phyloP scores from a whole-genome alignment of 129 eudicot genomes.

The Ambrosia trifida region DNA sequence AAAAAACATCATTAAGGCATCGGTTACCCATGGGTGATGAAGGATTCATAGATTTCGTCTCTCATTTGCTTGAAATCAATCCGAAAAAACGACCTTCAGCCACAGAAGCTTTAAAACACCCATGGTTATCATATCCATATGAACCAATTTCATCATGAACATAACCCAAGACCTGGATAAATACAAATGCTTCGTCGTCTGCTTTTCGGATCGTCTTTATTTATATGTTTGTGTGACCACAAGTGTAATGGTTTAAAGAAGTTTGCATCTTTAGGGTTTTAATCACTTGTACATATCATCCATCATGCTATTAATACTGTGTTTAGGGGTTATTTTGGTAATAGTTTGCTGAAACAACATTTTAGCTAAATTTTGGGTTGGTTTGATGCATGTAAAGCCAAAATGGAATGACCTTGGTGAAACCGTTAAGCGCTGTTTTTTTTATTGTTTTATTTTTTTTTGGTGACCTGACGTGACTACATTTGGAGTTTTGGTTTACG shows the following conservation, averaged over 20 bases:
- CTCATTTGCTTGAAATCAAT: constrained; percentile 83
- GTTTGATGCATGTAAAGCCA: constrained; percentile 22
- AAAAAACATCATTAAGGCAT: constrained; percentile 87
- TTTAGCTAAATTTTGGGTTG: constrained; percentile 33
- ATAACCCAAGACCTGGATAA: constrained; percentile 15
- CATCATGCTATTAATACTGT: constrained; percentile 29
- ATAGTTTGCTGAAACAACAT: constrained; percentile 6
- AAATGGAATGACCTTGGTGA: constrained; percentile 21
- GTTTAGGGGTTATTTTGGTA: constrained; percentile 33
- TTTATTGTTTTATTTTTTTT: no score
- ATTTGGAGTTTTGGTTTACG: neutral
- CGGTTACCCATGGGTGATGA: constrained; percentile 99
- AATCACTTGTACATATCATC: constrained; percentile 35
- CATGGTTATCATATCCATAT: constrained; percentile 94
- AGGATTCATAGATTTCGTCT: constrained; percentile 91
- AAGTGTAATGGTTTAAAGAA: constrained; percentile 15
- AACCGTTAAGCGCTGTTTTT: neutral
- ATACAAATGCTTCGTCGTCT: constrained; percentile 1
- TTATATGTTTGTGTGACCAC: constrained; percentile 32
- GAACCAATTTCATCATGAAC: constrained; percentile 94
- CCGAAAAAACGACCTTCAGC: constrained; percentile 95
- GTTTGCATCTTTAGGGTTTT: constrained; percentile 22
- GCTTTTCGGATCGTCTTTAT: constrained; percentile 24
- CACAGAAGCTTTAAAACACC: constrained; percentile 87
- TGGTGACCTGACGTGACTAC: neutral